Base-by-base conservation (phyloP, 2,329 filamentous ascomycete species). In the Aspergillus flavus region DNA sequence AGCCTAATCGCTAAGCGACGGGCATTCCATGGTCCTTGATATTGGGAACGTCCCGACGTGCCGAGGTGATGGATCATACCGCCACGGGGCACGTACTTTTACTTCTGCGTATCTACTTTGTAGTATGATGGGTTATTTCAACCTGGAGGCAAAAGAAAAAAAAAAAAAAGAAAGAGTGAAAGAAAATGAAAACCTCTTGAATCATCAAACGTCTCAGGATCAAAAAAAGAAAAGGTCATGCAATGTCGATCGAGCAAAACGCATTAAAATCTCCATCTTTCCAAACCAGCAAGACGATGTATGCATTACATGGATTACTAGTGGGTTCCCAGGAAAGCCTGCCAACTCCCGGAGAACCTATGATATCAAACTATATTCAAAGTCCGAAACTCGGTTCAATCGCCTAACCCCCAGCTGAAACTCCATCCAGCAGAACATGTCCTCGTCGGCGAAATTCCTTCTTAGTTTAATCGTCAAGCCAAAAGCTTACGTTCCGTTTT, bases 191-290 rank as follows among this genome's bases (percentile, higher is more conserved):
- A 9, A n/a, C 16, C 36, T 23, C 23, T 52, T 50, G 57, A 58
- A 50, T 30, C 53, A 23, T 30, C 16, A 52, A 52, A 52, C 19
- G 53, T 55, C 68, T 70, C 67, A 72, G 66, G 26, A 26, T 5
- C 14, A 57, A 58, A 62, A 58, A 26, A 45, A 32, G 34, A n/a
- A 56, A 61, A 67, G 67, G 68, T 68, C 68, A 72, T 75, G 72
- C 72, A 74, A 69, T 73, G 73, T 73, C 71, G 71, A 75, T 75
- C 71, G 68, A 52, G 28, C n/a, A 23, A 14, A 23, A 23, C 1
- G 21, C n/a, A 36, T 23, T 39, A 21, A n/a, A 34, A 26, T 58
- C 43, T 26, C 57, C 39, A 50, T 58, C 57, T 48, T 23, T 36
- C n/a, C 21, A 16, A 45, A 36, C 16, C 21, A 41, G 14, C 55